phyloP scores from a whole-genome alignment of 2,329 filamentous ascomycete species.

The Exophiala sp. region DNA sequence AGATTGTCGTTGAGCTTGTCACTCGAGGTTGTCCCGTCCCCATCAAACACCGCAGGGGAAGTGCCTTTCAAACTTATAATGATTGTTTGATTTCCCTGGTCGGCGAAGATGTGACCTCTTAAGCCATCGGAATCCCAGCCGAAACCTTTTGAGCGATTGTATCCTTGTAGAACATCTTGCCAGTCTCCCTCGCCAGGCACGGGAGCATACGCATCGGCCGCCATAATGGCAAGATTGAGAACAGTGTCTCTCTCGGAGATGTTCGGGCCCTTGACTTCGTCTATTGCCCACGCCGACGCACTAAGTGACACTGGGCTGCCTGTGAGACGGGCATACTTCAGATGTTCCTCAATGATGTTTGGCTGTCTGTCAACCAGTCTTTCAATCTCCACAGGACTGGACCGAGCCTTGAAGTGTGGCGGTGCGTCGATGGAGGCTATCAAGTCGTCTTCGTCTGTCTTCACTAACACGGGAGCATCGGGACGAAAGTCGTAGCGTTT shows the following conservation, averaged over 20 bases:
- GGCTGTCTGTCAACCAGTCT: conserved; percentile 72
- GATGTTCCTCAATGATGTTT: conserved; percentile 68
- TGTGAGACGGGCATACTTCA: conserved; percentile 63
- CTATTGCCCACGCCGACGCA: conserved; percentile 72
- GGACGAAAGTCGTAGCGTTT: conserved; percentile 56
- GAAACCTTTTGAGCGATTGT: conserved; percentile 83
- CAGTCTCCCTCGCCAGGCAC: conserved; percentile 68
- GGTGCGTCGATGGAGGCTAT: conserved; percentile 46
- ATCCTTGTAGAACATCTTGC: conserved; percentile 70
- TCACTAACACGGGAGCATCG: conserved; percentile 45
- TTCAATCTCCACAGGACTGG: conserved; percentile 64
- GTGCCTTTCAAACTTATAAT: conserved; percentile 93
- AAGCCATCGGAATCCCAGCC: conserved; percentile 88
- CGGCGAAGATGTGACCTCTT: conserved; percentile 85
- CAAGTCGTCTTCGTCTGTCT: conserved; percentile 52
- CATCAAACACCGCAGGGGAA: conserved; percentile 83
- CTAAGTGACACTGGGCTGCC: conserved; percentile 64
- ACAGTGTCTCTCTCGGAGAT: conserved; percentile 80
- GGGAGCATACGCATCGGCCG: conserved; percentile 80
- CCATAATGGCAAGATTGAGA: conserved; percentile 78
- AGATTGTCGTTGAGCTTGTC: conserved; percentile 98
- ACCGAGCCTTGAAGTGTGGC: conserved; percentile 55
- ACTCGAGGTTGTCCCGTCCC: conserved; percentile 92
- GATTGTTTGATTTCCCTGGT: conserved; percentile 76
- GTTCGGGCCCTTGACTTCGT: conserved; percentile 72